phyloP scores from a whole-genome alignment of 2,329 filamentous ascomycete genomes.

The Nemania sp. region DNA sequence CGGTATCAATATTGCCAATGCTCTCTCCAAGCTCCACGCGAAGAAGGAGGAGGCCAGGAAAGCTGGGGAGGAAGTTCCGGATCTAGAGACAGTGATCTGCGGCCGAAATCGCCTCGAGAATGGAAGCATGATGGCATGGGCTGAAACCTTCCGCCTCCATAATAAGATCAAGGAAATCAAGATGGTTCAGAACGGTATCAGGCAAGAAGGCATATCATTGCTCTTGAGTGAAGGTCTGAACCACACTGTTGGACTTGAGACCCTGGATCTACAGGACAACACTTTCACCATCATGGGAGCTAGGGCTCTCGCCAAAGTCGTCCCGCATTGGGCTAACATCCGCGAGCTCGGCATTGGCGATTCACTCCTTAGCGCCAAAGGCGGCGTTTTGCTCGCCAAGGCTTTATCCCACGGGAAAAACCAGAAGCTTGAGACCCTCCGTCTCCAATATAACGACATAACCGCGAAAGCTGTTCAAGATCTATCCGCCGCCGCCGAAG shows the following conservation, averaged over 20 bases:
- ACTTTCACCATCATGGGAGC: conserved; percentile 87
- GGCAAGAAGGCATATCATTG: conserved; percentile 86
- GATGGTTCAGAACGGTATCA: conserved; percentile 98
- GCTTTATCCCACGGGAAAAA: conserved; percentile 78
- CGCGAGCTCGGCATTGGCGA: conserved; percentile 88
- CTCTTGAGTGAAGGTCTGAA: conserved; percentile 79
- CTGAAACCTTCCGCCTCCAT: conserved; percentile 81
- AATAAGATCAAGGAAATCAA: conserved; percentile 81
- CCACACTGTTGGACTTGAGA: conserved; percentile 68
- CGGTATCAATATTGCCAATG: conserved; percentile 85
- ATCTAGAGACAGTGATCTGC: conserved; percentile 95
- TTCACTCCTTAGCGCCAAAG: conserved; percentile 78
- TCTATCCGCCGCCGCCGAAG: conserved; percentile 69
- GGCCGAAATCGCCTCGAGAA: conserved; percentile 95
- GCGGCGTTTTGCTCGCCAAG: conserved; percentile 71
- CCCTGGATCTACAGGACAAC: conserved; percentile 94
- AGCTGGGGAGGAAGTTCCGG: conserved; percentile 70
- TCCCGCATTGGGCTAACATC: conserved; percentile 73
- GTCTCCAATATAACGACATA: conserved; percentile 94
- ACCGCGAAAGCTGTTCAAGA: conserved; percentile 73
- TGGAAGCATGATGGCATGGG: conserved; percentile 95
- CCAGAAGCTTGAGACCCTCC: conserved; percentile 74
- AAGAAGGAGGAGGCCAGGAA: conserved; percentile 81
- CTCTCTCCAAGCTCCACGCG: conserved; percentile 77
- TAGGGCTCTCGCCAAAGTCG: conserved; percentile 73